Evolutionary conservation across 2,329 filamentous ascomycete genomes (phyloP), one percentile per base, ranked within the genome.

Genomic region (Hypoxylon sp.): DNA sequence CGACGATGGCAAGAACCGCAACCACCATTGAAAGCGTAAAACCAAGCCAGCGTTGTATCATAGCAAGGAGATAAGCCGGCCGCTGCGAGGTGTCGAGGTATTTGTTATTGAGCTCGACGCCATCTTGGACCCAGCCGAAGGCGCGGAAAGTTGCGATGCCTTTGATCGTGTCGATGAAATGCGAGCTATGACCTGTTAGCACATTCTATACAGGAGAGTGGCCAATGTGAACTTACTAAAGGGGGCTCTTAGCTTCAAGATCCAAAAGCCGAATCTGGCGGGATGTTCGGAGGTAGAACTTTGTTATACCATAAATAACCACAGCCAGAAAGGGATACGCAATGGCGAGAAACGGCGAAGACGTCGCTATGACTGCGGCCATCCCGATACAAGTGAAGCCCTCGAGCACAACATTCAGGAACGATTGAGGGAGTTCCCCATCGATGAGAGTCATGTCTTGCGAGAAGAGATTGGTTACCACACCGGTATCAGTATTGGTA

Each of bases 201-300:
- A 21, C 19, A 7, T 24, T 64, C 8, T 62, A 57, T 42, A 48
- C 2, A n/a, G 7, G 13, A 19, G 19, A 27, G 1, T 6, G 55
- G 42, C 19, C 6, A 2, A 19, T 13, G n/a, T 13, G 11, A 52
- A 67, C 78, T 0, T 81, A 83, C 75, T 83, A 85, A 1, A 87
- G 75, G 1, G 83, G 84, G 1, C 82, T 81, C 50, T 86, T 85
- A 1, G 81, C 79, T 72, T 87, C 85, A 10, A 87, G 78, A 50
- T 87, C 85, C 42, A 87, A 72, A 46, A 84, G 79, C 62, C 85
- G 80, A 8, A 87, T 74, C 70, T 87, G 85, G 3, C 84, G 80
- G 1, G 83, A 86, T 1, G 84, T 87, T 0, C 82, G 80, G n/a
- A 87, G 76, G 71, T 87, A 87, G 55, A 84, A 76, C 53, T 81